These are phyloP conservation scores for Amanita fuliginea DNA, from an alignment of 768 basidiomycete species.

Conservation along the genomic window DNA sequence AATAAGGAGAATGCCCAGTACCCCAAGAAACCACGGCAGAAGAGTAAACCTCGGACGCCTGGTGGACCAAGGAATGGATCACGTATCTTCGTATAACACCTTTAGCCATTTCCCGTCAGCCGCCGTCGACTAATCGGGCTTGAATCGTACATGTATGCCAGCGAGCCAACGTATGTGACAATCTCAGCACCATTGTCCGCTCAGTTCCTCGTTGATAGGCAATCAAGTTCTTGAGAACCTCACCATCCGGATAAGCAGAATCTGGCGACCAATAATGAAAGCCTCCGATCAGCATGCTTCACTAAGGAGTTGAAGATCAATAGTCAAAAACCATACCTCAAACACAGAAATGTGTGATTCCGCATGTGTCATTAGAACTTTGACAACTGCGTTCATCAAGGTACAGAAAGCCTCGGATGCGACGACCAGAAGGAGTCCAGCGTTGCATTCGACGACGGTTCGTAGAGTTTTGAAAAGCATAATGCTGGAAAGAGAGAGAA, in stretches of 20 bases:
- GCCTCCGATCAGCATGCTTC: no score
- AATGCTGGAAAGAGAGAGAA: no score
- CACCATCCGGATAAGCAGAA: background rate
- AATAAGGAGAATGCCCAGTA: slow-evolving; percentile 16
- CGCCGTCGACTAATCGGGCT: no score
- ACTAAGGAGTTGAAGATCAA: no score
- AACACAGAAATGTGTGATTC: background rate
- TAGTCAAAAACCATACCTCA: background rate
- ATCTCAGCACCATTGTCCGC: background rate
- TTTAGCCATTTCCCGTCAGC: slow-evolving; percentile 11
- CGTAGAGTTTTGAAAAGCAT: background rate
- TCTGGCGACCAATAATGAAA: background rate
- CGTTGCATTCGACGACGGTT: background rate
- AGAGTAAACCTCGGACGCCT: slow-evolving; percentile 42
- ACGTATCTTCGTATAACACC: slow-evolving; percentile 38
- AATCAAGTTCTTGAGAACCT: background rate
- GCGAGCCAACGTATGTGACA: background rate
- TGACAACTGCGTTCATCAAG: background rate
- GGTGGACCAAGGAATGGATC: slow-evolving; percentile 17
- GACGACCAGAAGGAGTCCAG: background rate
- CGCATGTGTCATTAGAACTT: background rate
- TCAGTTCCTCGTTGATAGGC: background rate
- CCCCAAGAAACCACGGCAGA: slow-evolving; percentile 43
- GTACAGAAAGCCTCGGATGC: background rate
- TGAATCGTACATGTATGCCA: slow-evolving; percentile 1